Percentiles rank a stretch among this genome's conserved stretches.
Conservation (phyloP, 108 stramenopile species). For the Cylindrotheca fusiformis region DNA sequence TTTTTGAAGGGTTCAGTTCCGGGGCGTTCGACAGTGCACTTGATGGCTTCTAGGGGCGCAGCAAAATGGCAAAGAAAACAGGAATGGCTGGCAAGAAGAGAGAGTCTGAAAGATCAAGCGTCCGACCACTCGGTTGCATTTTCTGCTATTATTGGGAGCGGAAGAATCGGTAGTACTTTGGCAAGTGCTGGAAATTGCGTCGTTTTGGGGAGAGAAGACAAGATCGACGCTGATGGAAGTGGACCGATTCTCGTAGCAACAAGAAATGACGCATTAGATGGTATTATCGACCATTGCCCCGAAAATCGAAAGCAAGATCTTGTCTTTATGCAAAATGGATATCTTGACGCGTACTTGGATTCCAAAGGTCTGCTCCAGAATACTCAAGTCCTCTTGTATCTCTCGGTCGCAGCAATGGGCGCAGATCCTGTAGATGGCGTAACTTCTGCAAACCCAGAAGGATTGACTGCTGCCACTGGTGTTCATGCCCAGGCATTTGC, state of each 20-base stretch:
- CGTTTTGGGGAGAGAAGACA: constrained; percentile 56
- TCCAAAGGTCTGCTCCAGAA: constrained; percentile 66
- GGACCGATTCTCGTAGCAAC: constrained; percentile 88
- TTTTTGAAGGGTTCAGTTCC: too few species aligned
- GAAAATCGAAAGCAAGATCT: constrained; percentile 73
- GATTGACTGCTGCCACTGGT: constrained; percentile 88
- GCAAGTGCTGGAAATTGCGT: constrained; percentile 47
- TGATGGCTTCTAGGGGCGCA: constrained; percentile 21
- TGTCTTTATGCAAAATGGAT: constrained; percentile 94
- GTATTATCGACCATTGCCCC: constrained; percentile 80
- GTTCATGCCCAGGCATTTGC: constrained; percentile 78
- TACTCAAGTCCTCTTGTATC: constrained; percentile 85
- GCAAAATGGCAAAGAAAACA: constrained; percentile 30
- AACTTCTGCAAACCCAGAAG: constrained; percentile 87
- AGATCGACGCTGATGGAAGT: constrained; percentile 50
- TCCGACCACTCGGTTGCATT: constrained; percentile 6
- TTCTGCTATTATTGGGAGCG: constrained; percentile 61
- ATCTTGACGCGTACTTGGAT: constrained; percentile 73
- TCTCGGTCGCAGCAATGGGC: constrained; percentile 81
- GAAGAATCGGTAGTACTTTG: constrained; percentile 58
- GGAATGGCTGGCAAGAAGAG: constrained; percentile 28
- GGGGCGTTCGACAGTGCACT: too few species aligned
- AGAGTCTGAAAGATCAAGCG: constrained; percentile 4
- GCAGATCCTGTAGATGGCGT: constrained; percentile 89
- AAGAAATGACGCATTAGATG: constrained; percentile 88